A percentile compares a stretch with the other conserved stretches of the same genome.
phyloP scores from a whole-genome alignment of 139 green algal species.

The Picochlorum sp. region DNA sequence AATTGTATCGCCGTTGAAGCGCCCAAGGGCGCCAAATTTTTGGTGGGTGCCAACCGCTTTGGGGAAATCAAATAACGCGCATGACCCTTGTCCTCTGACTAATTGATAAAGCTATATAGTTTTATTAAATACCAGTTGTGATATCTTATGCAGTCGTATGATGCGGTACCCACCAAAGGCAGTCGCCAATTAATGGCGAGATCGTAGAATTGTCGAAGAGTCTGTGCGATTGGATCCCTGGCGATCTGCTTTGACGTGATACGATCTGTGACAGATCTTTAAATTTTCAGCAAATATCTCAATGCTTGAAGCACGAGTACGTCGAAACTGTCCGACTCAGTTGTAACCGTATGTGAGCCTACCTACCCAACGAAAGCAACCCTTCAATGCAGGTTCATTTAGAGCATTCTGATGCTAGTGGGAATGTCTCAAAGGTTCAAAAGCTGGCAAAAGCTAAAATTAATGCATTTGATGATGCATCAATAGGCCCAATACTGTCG shows the following conservation, averaged over 20 bases:
- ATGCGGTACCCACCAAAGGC: background rate
- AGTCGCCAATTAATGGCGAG: background rate
- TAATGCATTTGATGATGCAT: conserved; percentile 6
- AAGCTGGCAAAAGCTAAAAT: conserved; percentile 7
- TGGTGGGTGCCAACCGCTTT: background rate
- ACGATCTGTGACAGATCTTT: background rate
- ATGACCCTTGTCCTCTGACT: background rate
- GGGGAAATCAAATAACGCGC: background rate
- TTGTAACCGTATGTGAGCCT: background rate
- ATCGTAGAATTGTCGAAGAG: background rate
- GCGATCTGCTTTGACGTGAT: background rate
- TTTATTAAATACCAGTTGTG: background rate
- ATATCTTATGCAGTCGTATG: background rate
- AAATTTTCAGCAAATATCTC: background rate
- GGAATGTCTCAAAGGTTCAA: conserved; percentile 6
- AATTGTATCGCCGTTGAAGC: too few species aligned
- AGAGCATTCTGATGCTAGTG: conserved; percentile 4
- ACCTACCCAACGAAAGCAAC: background rate
- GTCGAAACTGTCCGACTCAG: background rate
- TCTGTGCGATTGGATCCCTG: background rate
- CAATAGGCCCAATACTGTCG: conserved; percentile 1
- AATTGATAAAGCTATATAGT: background rate
- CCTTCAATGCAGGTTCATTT: conserved; percentile 1
- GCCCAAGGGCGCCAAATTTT: too few species aligned
- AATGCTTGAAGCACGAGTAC: conserved; percentile 7